Base-by-base conservation (phyloP, 176 grass and related monocot genomes). In the Carex parvula region DNA sequence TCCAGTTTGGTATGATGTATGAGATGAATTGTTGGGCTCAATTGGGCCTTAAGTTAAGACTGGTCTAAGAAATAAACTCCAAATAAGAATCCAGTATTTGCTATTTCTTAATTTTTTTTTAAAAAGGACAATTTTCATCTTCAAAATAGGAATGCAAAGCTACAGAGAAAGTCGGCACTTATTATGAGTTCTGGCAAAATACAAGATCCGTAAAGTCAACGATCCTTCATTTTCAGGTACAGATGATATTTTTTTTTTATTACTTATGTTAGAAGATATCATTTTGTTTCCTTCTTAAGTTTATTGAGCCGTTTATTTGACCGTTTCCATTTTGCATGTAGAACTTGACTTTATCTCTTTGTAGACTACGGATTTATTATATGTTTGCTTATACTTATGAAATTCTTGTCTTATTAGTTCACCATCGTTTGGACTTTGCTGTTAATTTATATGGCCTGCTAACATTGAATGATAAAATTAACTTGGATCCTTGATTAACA, bases 161-260 rank as follows among this genome's bases (percentile, higher is more conserved):
- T 52, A 92, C 87, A 52, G 84, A 93, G 68, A 98, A 95, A 85
- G 91, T 84, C 0, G 87, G 89, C 39, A 86, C 72, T 41, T 92
- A 88, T 84, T 98, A 93, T 81, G 91, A 95, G 82, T 98, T 98
- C 67, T 88, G 87, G 83, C 84, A 84, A 76, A 98, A 98, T 89
- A 98, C 95, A 84, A 88, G 92, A 88, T 89, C 92, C 39, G 92
- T 98, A 75, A 98, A 95, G 82, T 95, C 93, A 50, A 92, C 95
- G 21, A 98, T 98, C 61, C 87, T 98, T 75, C 92, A 98, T 90
- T 98, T 98, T 87, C 95, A 97, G 90, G 95, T 93, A 77, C 12
- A 77, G 13, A 77, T 55, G 21, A 77, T 70, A 37, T 3, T 33
- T 53, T 75, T 74, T n/a, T 75, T 17, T 30, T 6, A 21, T 52